phyloP scores from a whole-genome alignment of 192 early-diverging fungal genomes.

The Gigaspora rosea region DNA sequence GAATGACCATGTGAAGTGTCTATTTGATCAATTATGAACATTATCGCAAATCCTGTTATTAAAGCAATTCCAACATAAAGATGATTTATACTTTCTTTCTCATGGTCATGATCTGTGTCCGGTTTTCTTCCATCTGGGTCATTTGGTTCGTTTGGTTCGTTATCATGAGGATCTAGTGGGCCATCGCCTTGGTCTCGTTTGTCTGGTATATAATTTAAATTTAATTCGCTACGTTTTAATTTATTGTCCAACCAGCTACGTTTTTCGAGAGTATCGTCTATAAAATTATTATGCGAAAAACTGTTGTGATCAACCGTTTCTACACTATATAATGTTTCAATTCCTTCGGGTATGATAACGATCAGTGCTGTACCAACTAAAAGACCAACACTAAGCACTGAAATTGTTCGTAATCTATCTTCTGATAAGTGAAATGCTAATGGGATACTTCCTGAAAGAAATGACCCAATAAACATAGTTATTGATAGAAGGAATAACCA shows the following conservation, averaged over 20 bases:
- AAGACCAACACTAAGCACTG: slow-evolving; percentile 86
- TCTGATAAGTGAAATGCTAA: slow-evolving; percentile 79
- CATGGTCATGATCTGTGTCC: neutral
- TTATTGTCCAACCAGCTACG: neutral
- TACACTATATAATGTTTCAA: slow-evolving; percentile 77
- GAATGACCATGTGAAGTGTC: slow-evolving; percentile 48
- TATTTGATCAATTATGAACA: slow-evolving; percentile 87
- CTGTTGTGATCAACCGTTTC: neutral
- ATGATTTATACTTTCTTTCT: slow-evolving; percentile 43
- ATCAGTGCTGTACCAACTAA: slow-evolving; percentile 88
- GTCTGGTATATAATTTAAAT: neutral
- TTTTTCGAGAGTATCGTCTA: slow-evolving; percentile 23
- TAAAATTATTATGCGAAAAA: neutral
- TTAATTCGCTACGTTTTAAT: neutral
- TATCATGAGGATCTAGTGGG: neutral
- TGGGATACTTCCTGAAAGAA: slow-evolving; percentile 84
- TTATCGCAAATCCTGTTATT: slow-evolving; percentile 80
- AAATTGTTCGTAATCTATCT: slow-evolving; percentile 68
- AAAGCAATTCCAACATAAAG: slow-evolving; percentile 79
- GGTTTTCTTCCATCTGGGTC: neutral
- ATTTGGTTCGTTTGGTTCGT: neutral
- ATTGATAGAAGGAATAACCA: slow-evolving; percentile 66
- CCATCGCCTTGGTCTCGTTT: neutral
- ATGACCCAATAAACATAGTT: slow-evolving; percentile 85
- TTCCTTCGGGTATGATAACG: slow-evolving; percentile 95